Percentiles rank a stretch among this genome's conserved stretches.
Conservation (phyloP, 1,284 basidiomycete species). For the Cryptococcus jaspeensis region DNA sequence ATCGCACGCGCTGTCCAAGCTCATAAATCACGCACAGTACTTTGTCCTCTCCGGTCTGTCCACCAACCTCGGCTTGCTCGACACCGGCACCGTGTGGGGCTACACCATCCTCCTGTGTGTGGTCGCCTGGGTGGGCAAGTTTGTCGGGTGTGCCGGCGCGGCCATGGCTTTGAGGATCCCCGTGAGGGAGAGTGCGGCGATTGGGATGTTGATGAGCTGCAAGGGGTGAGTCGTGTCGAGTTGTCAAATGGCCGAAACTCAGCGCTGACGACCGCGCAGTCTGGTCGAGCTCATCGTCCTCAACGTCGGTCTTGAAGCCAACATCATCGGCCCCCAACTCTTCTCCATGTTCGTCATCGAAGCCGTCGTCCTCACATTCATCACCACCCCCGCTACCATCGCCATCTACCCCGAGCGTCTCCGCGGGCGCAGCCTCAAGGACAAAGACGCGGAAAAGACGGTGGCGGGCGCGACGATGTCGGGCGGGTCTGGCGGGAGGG, state of each 20-base stretch:
- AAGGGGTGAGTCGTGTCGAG: conserved; percentile 70
- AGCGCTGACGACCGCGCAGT: no score
- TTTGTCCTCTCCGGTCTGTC: conserved; percentile 77
- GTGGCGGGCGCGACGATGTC: conserved; percentile 24
- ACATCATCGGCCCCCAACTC: conserved; percentile 67
- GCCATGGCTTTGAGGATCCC: conserved; percentile 69
- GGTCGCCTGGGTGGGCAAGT: conserved; percentile 80
- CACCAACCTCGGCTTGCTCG: conserved; percentile 76
- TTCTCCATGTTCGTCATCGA: conserved; percentile 87
- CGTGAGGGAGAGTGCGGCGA: conserved; percentile 75
- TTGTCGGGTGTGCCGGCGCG: conserved; percentile 62
- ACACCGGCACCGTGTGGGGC: conserved; percentile 77
- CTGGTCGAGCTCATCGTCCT: conserved; percentile 85
- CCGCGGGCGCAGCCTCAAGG: conserved; percentile 36
- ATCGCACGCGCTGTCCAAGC: not conserved
- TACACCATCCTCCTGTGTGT: conserved; percentile 75
- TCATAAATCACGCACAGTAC: conserved; percentile 57
- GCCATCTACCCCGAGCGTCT: conserved; percentile 69
- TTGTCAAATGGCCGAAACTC: not conserved
- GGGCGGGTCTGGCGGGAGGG: conserved; percentile 38
- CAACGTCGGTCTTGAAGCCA: conserved; percentile 79
- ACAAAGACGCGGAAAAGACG: conserved; percentile 29
- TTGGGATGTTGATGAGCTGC: conserved; percentile 89
- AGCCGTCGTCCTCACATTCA: conserved; percentile 78
- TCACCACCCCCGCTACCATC: conserved; percentile 82